Base-by-base conservation (phyloP, 1,284 basidiomycete genomes). In the Leccinum angustisporum region DNA sequence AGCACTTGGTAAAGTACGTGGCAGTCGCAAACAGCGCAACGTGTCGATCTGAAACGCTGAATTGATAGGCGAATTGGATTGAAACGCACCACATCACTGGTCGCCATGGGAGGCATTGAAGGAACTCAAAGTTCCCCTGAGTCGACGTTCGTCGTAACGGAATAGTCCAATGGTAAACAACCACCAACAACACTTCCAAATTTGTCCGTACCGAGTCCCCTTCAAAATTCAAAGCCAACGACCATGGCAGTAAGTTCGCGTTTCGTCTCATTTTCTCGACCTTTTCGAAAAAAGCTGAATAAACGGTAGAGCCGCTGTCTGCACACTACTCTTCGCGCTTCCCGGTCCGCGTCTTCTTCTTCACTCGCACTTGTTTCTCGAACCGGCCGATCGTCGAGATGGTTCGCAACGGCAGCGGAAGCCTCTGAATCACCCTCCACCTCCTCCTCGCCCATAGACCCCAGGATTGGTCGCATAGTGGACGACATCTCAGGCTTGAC, bases 401-500 rank as follows among this genome's bases (percentile, higher is more conserved):
- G 76, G 72, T 71, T 85, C 1, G 79, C 84, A 36, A 78, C 85
- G 4, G 70, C 80, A 5, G 73, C 81, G 4, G 70, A 80, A 5
- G 73, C 81, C 25, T 76, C 81, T 5, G 14, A 27, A n/a, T 51
- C 25, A 14, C 50, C 50, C 3, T 51, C 25, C 50, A 9, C 83
- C 10, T 67, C 48, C 9, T 16, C 50, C 7, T 27, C 48, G 5
- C 68, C 81, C 1, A 70, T 77, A n/a, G 86, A 92, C 72, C 86
- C 94, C 27, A 90, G 86, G 74, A 86, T 99, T 67, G 81, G 79
- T 60, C 85, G 85, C 61, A 91, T 99, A 69, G 97, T 99, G 30
- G 94, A 99, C 76, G 90, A 94, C 76, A 98, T 99, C 68, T 94
- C 96, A 30, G 81, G 84, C 40, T 78, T 99, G 66, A 96, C 95